phyloP scores from a whole-genome alignment of 805 yeast genomes.

The Soucietia sequanensis region DNA sequence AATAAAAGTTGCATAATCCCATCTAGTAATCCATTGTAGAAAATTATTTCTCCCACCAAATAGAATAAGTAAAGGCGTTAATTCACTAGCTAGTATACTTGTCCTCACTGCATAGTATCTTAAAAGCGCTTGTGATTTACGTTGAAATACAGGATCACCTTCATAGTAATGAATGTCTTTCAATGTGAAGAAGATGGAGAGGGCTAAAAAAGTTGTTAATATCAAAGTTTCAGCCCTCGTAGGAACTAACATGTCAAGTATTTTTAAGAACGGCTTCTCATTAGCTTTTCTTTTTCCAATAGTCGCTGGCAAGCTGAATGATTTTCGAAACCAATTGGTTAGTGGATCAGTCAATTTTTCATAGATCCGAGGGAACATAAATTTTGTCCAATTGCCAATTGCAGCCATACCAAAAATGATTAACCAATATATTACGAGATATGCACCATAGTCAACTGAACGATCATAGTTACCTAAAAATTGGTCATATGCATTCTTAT shows the following conservation, averaged over 20 bases:
- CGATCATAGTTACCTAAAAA: constrained; percentile 41
- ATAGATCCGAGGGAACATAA: constrained; percentile 19
- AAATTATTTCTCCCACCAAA: constrained; percentile 38
- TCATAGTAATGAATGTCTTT: constrained; percentile 21
- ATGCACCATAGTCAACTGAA: constrained; percentile 44
- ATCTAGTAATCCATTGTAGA: constrained; percentile 37
- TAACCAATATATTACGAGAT: constrained; percentile 31
- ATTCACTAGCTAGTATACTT: constrained; percentile 25
- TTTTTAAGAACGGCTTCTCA: constrained; percentile 17
- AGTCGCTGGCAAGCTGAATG: constrained; percentile 41
- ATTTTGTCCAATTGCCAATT: constrained; percentile 32
- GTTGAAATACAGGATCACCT: constrained; percentile 35
- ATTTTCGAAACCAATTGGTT: constrained; percentile 31
- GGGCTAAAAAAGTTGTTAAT: constrained; percentile 25
- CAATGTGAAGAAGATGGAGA: constrained; percentile 26
- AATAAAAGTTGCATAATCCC: constrained; percentile 33
- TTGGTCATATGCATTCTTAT: constrained; percentile 30
- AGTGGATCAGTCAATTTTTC: constrained; percentile 23
- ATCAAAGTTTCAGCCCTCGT: constrained; percentile 38
- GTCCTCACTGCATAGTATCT: constrained; percentile 43
- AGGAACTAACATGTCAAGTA: constrained; percentile 37
- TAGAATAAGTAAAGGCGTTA: constrained; percentile 31
- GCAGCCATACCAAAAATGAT: constrained; percentile 23
- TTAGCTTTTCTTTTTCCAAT: constrained; percentile 24
- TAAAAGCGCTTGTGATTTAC: constrained; percentile 32